Evolutionary conservation across 805 yeast species (phyloP), one percentile per base, ranked within the genome.

Genomic region (Starmerella geochares): DNA sequence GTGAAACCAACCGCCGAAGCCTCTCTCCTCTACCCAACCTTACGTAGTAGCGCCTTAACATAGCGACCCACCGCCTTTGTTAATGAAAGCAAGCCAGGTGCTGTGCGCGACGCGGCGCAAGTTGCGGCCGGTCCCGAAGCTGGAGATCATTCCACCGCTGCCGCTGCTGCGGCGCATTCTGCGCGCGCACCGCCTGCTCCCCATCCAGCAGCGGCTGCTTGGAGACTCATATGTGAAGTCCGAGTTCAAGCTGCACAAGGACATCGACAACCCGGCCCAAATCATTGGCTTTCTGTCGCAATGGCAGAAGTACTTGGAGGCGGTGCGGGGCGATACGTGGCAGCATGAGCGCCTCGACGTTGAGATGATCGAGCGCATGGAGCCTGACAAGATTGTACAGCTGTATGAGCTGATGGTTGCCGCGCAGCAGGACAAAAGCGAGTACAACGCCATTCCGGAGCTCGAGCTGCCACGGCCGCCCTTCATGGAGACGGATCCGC

Each of bases 221-320:
- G 99, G 98, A 3, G 96, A 92, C 65, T 74, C 78, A 57, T 92
- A 92, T 64, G 95, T 90, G 46, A 83, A 80, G 62, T 77, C 81
- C 31, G 99, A 92, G 68, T 92, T 92, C 71, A 79, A 80, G 59
- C 81, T 88, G 6, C 98, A 92, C 67, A 76, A 79, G 52, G 66
- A 71, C 43, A 75, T 82, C 6, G 95, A 86, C 56, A 87, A 92
- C 64, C 97, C 99, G 3, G 72, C 86, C 21, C 94, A 90, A 62
- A 86, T 92, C 29, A 87, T 92, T 10, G 98, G 96, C 10, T 92
- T 92, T 59, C 71, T 92, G 54, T 79, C 94, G 1, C 81, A 86
- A 53, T 92, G 99, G 99, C 98, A 92, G 65, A 64, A 66, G 50
- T 70, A 70, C 47, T 59, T 63, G 11, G 71, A 67, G 56, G 56